Base-by-base conservation (phyloP, 148 eudicot species). In the Silene latifolia region DNA sequence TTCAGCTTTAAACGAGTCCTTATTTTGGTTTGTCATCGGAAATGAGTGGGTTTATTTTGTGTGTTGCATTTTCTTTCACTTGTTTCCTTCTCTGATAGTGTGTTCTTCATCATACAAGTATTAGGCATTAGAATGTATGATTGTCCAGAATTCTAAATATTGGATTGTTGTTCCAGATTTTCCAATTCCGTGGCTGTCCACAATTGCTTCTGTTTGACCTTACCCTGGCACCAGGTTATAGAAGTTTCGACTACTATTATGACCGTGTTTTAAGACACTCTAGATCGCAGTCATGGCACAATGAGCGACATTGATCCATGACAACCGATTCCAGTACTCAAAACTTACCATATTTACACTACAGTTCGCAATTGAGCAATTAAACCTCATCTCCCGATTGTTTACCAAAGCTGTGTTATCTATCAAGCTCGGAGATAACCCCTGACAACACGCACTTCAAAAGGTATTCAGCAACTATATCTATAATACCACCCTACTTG, bases 21-120 rank as follows among this genome's bases (percentile, higher is more conserved):
- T 23, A n/a, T 74, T 74, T 79, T 79, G 63, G 19, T 35, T 64
- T 58, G 61, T 63, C 44, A 74, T 63, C 35, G 82, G 75, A 69
- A 80, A 67, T 69, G 46, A 74, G 64, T 63, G 60, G 72, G 71
- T 42, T 42, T 67, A 3, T 51, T 51, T 51, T 51, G 56, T 51
- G 71, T 74, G 71, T 70, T 61, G 1, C 39, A 18, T 62, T 56
- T 71, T 67, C 10, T 32, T 20, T 57, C 32, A 9, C 5, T n/a
- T n/a, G n/a, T n/a, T n/a, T n/a, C n/a, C n/a, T n/a, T n/a, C n/a
- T 56, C 5, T 25, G 35, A 63, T 12, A 64, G 63, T 24, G 72
- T 63, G 75, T 70, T 48, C 68, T 11, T 39, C 42, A 63, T 69
- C 54, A 23, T 46, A 24, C 15, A 51, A 17, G 74, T 54, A 61